phyloP scores from a whole-genome alignment of 495 filamentous ascomycete genomes.

The Aspergillus bertholletiae region DNA sequence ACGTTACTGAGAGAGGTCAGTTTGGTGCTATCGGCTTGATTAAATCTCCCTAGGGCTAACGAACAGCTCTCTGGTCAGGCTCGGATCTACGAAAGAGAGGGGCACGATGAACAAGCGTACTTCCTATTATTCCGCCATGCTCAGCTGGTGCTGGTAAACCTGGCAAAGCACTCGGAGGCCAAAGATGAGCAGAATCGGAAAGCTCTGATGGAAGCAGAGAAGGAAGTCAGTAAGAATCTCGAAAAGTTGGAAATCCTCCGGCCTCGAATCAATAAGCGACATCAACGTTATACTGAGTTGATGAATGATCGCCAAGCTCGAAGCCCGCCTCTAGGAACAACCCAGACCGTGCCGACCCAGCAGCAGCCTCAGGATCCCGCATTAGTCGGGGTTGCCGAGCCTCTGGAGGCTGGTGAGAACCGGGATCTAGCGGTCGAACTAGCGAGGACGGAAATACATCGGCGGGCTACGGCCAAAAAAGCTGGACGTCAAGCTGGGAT shows the following conservation, averaged over 20 bases:
- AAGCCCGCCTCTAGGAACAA: constrained; percentile 19
- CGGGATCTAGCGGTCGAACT: constrained; percentile 74
- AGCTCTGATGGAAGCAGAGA: constrained; percentile 45
- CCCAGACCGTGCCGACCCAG: constrained; percentile 8
- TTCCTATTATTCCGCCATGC: constrained; percentile 81
- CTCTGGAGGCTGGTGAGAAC: constrained; percentile 67
- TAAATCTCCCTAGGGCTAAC: neutral
- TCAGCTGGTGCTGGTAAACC: constrained; percentile 59
- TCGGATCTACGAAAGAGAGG: constrained; percentile 77
- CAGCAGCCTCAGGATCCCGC: constrained; percentile 34
- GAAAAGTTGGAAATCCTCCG: constrained; percentile 60
- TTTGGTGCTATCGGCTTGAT: neutral
- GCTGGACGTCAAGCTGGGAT: constrained; percentile 53
- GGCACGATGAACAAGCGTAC: constrained; percentile 82
- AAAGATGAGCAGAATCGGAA: constrained; percentile 46
- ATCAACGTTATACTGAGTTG: constrained; percentile 56
- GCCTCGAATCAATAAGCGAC: constrained; percentile 63
- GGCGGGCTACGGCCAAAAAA: constrained; percentile 58
- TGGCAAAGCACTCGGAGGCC: constrained; percentile 57
- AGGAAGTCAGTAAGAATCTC: constrained; percentile 52
- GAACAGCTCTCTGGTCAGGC: constrained; percentile 43
- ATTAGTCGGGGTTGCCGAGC: constrained; percentile 37
- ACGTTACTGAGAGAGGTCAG: constrained; percentile 75
- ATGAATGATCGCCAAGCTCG: constrained; percentile 46
- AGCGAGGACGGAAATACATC: constrained; percentile 68